Base-by-base conservation (phyloP, 1,139 yeast species). In the Blastobotrys raffinosifermentans region DNA sequence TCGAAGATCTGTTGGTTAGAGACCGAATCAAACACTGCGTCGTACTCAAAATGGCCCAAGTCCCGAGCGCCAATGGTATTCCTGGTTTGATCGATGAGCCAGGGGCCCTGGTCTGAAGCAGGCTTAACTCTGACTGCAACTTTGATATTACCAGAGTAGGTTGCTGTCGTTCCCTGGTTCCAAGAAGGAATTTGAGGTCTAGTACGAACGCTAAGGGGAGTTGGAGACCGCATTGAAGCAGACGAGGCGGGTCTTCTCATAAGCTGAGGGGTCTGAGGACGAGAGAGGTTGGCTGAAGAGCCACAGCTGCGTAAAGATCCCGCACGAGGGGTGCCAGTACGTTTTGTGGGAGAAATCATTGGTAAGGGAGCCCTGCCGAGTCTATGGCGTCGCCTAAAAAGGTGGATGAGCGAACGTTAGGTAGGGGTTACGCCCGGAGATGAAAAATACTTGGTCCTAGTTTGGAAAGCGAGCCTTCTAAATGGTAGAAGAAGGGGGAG, bases 1-100 rank as follows among this genome's bases (percentile, higher is more conserved):
- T 66, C 64, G 55, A 83, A 89, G 2, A 89, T 84, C 19, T 72
- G 72, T 4, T 58, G 50, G 55, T 87, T 87, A 13, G 72, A 50
- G 10, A 64, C 55, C 2, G 60, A 64, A 19, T 66, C 66, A 58
- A 81, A 87, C 2, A 89, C 94, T 51, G 81, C 75, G 57, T 89
- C 96, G 54, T 83, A 87, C 11, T 64, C 61, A 55, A 81, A 86
- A 20, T 74, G 57, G 14, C 66, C 67, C 10, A 58, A 55, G 15
- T 59, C 58, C 8, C 50, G 48, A 31, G 56, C 51, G 20, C 49
- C 41, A 10, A 61, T 50, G 13, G 46, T 29, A 18, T 47, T 47
- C 5, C 47, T 34, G 5, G 32, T 37, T 0, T 50, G 19, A 35
- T 54, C 55, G 3, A 58, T 45, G 7, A 41, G 41, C 63, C 63